Conservation (phyloP, 169 alveolate species). For the Eimeria acervulina region DNA sequence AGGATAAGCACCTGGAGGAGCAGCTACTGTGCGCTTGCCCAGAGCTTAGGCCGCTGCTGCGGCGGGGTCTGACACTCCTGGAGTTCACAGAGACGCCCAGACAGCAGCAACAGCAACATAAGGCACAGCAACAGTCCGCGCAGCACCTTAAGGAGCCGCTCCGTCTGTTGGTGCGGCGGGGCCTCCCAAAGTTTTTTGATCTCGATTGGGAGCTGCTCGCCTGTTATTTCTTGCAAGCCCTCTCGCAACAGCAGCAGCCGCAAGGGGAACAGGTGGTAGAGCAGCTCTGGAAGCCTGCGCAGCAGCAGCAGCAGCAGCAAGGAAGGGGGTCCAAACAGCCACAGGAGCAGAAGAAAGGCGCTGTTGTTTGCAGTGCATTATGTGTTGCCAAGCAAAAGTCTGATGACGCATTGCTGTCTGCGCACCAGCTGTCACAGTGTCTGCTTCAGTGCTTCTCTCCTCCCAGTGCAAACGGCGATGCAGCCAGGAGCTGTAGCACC, state of each 20-base stretch:
- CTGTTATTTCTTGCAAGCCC: not conserved
- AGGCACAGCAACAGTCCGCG: not conserved
- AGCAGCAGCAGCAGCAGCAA: not conserved
- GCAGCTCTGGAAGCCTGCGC: not conserved
- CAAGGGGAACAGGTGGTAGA: not conserved
- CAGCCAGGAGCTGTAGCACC: not conserved
- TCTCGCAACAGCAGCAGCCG: not conserved
- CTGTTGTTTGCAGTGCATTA: not conserved
- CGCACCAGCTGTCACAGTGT: slow-evolving; percentile 16
- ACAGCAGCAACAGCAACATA: not conserved
- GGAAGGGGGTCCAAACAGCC: not conserved
- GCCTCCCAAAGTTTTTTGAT: slow-evolving; percentile 82
- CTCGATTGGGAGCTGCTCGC: slow-evolving; percentile 68
- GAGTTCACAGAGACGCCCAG: not conserved
- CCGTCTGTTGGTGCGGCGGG: slow-evolving; percentile 74
- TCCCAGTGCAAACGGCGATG: slow-evolving; percentile 1
- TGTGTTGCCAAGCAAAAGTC: not conserved
- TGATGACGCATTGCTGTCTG: not conserved
- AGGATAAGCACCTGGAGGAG: slow-evolving; percentile 29
- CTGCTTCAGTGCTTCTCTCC: not conserved
- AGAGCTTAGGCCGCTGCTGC: slow-evolving; percentile 52
- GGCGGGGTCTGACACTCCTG: slow-evolving; percentile 76
- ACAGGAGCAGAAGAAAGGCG: not conserved
- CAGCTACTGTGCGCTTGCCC: slow-evolving; percentile 23
- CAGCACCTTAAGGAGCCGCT: not conserved